These are phyloP conservation scores for Tylopilus balloui DNA, from an alignment of 768 basidiomycete species.

Conservation along the genomic window DNA sequence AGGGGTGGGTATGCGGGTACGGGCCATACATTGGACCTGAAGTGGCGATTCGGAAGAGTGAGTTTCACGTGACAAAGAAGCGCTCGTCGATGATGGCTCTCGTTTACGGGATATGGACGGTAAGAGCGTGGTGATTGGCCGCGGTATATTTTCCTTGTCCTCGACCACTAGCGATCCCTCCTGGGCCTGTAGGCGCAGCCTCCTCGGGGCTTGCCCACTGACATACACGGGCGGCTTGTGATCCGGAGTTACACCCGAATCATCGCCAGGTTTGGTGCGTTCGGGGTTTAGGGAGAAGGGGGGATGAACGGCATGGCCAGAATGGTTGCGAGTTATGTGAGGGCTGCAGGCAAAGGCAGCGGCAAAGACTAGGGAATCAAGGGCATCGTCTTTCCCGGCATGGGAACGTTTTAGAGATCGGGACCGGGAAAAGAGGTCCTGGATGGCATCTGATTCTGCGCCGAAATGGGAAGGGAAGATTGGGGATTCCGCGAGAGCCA, in stretches of 20 bases:
- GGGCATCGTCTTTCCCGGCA: slow-evolving; percentile 61
- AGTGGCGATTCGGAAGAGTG: slow-evolving; percentile 27
- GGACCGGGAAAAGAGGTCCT: slow-evolving; percentile 62
- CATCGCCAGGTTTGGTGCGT: slow-evolving; percentile 48
- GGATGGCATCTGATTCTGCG: slow-evolving; percentile 50
- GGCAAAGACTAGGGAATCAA: slow-evolving; percentile 78
- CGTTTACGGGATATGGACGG: slow-evolving; percentile 36
- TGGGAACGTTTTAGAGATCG: slow-evolving; percentile 35
- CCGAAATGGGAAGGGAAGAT: slow-evolving; percentile 25
- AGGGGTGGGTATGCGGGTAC: slow-evolving; percentile 94
- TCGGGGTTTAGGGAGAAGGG: slow-evolving; percentile 45
- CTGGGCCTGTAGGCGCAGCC: slow-evolving; percentile 44
- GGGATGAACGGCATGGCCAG: slow-evolving; percentile 68
- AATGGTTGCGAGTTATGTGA: slow-evolving; percentile 81
- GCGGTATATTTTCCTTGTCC: slow-evolving; percentile 50
- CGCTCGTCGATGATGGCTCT: slow-evolving; percentile 21
- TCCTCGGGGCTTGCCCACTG: slow-evolving; percentile 73
- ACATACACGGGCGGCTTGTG: slow-evolving; percentile 55
- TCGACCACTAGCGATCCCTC: slow-evolving; percentile 26
- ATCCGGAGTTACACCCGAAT: slow-evolving; percentile 33
- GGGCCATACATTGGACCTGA: slow-evolving; percentile 91
- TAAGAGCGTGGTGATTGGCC: slow-evolving; percentile 20
- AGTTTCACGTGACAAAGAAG: background rate
- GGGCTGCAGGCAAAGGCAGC: slow-evolving; percentile 72
- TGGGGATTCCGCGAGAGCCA: slow-evolving; percentile 31